These are phyloP conservation scores for Trichosporon sp. DNA, from an alignment of 1,284 basidiomycete species.

Conservation along the genomic window DNA sequence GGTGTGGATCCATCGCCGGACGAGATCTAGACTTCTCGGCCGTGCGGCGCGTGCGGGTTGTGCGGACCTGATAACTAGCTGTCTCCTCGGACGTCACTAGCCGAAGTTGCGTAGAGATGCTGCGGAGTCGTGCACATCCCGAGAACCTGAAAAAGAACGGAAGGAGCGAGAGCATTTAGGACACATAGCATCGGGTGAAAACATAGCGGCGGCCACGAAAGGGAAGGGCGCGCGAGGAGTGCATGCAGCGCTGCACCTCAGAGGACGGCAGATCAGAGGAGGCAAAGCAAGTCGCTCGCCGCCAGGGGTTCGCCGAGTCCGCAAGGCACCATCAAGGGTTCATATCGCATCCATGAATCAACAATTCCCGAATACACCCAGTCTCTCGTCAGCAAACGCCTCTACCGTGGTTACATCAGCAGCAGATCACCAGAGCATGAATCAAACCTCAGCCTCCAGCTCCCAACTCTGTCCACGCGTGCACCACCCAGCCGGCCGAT, in stretches of 20 bases:
- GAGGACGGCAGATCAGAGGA: not conserved
- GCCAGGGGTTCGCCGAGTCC: not conserved
- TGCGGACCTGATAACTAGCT: not conserved
- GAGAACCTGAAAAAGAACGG: not conserved
- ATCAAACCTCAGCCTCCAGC: not conserved
- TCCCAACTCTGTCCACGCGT: not conserved
- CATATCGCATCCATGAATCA: not conserved
- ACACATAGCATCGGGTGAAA: not conserved
- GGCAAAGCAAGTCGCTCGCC: not conserved
- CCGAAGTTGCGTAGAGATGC: not conserved
- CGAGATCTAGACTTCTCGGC: not conserved
- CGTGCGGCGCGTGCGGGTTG: not conserved
- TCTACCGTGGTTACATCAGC: not conserved
- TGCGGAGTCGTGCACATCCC: not conserved
- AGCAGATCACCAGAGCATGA: not conserved
- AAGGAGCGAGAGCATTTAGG: not conserved
- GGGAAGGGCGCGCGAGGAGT: not conserved
- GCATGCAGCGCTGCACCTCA: not conserved
- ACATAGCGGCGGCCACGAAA: not conserved
- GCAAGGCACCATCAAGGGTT: slow-evolving; percentile 4
- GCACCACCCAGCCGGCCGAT: not conserved
- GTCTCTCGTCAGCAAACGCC: not conserved
- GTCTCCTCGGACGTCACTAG: not conserved
- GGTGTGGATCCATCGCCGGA: not conserved
- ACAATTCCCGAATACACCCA: not conserved